Evolutionary conservation across 2,329 filamentous ascomycete species (phyloP).

Genomic region (Penicillium concentricum): DNA sequence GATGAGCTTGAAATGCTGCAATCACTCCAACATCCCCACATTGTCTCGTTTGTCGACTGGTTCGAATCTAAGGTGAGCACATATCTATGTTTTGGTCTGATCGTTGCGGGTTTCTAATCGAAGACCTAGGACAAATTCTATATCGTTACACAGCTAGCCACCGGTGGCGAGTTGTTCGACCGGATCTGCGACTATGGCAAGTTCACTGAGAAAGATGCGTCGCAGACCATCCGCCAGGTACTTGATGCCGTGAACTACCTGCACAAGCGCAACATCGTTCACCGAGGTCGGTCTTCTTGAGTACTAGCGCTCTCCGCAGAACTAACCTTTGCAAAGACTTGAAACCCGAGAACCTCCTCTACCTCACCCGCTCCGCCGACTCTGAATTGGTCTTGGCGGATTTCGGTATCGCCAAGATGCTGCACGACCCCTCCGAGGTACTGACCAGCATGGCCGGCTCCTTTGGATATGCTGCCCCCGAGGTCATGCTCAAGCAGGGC

Average conservation of each 20-base stretch:
- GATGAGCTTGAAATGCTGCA: conserved; percentile 95
- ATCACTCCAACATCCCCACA: conserved; percentile 86
- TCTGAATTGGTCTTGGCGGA: conserved; percentile 92
- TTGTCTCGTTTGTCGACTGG: conserved; percentile 97
- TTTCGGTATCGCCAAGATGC: conserved; percentile 98
- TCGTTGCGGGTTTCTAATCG: neutral
- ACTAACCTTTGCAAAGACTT: conserved; percentile 62
- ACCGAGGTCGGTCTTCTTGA: conserved; percentile 65
- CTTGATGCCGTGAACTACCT: conserved; percentile 92
- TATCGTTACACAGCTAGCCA: conserved; percentile 94
- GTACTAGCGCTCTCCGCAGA: neutral
- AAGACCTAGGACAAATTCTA: conserved; percentile 89
- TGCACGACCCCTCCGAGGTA: conserved; percentile 85
- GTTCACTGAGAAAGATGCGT: conserved; percentile 97
- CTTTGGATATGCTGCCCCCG: conserved; percentile 94
- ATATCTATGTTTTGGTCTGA: too few species aligned
- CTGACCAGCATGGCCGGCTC: conserved; percentile 98
- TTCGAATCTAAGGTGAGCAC: conserved; percentile 86
- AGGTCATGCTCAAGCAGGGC: conserved; percentile 96
- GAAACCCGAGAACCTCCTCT: conserved; percentile 96
- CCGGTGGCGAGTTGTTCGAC: conserved; percentile 94
- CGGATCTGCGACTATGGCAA: conserved; percentile 97
- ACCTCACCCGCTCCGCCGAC: conserved; percentile 72
- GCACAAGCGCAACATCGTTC: conserved; percentile 91
- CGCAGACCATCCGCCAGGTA: conserved; percentile 91